phyloP scores from a whole-genome alignment of 106 monocot genomes.

The Gastrodia elata region DNA sequence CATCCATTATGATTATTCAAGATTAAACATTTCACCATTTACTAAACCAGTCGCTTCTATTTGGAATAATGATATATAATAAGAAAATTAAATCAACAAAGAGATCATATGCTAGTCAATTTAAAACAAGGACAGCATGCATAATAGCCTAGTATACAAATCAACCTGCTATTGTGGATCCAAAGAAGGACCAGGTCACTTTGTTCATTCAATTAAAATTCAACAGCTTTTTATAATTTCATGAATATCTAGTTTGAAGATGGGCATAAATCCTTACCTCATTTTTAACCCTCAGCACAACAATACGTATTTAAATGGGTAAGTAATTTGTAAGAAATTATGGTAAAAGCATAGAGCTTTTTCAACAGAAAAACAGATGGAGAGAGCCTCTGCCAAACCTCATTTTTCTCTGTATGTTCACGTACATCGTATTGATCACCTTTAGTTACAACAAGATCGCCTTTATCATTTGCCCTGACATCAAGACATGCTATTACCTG shows the following conservation, averaged over 20 bases:
- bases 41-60: neutral
- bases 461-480: conserved; percentile 89
- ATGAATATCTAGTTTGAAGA: neutral
- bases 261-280: neutral
- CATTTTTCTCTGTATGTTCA: conserved; percentile 56
- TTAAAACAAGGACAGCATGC: neutral
- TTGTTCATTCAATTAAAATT: neutral
- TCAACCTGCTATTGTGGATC: too few species aligned
- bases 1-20: neutral
- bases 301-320: neutral
- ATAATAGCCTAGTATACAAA: neutral
- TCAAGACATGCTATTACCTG: conserved; percentile 98
- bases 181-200: too few species aligned
- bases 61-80: neutral
- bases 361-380: neutral
- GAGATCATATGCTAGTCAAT: neutral
- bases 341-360: neutral
- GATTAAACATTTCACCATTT: neutral
- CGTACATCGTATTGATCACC: conserved; percentile 98
- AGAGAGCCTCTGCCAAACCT: conserved; percentile 34
- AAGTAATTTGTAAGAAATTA: neutral
- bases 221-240: neutral
- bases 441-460: conserved; percentile 95
- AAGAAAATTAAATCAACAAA: neutral
- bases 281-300: neutral